A percentile compares a stretch with the other conserved stretches of the same genome.
These are phyloP conservation scores for Casuarina cunninghamiana DNA, from an alignment of 306 rosid genomes.

Conservation along the genomic window DNA sequence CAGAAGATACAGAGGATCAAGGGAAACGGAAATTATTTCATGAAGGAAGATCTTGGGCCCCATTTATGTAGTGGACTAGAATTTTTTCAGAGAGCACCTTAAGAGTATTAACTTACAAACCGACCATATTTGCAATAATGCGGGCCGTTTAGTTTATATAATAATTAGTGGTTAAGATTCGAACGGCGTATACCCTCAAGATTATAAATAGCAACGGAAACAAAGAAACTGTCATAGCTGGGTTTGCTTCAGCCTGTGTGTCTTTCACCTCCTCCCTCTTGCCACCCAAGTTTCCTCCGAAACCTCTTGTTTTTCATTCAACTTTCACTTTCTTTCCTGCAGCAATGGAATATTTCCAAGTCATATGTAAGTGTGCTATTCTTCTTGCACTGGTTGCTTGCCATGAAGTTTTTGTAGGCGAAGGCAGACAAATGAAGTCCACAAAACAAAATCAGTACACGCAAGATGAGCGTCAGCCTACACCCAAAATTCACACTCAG, in stretches of 20 bases:
- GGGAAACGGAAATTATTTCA: background rate
- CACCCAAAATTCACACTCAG: background rate
- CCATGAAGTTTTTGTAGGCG: conserved; percentile 4
- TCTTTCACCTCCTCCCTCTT: background rate
- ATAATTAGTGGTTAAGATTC: conserved; percentile 20
- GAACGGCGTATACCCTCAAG: background rate
- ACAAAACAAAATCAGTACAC: background rate
- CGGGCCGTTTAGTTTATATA: conserved; percentile 2
- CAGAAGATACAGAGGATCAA: background rate
- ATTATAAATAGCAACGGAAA: conserved; percentile 25
- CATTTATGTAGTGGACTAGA: background rate
- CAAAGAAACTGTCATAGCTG: conserved; percentile 5
- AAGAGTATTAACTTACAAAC: conserved; percentile 9
- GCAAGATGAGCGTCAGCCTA: too few species aligned
- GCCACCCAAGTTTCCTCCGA: background rate
- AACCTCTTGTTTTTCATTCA: background rate
- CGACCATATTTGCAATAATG: conserved; percentile 25
- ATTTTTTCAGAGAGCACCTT: background rate
- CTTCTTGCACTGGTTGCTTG: conserved; percentile 29
- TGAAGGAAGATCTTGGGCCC: background rate
- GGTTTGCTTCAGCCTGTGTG: conserved; percentile 9
- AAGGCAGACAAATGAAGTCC: conserved; percentile 25
- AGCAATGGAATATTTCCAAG: conserved; percentile 19
- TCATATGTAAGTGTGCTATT: conserved; percentile 5
- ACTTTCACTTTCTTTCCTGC: background rate